phyloP scores from a whole-genome alignment of 177 flowering plant species.

The Vitis hybrid region DNA sequence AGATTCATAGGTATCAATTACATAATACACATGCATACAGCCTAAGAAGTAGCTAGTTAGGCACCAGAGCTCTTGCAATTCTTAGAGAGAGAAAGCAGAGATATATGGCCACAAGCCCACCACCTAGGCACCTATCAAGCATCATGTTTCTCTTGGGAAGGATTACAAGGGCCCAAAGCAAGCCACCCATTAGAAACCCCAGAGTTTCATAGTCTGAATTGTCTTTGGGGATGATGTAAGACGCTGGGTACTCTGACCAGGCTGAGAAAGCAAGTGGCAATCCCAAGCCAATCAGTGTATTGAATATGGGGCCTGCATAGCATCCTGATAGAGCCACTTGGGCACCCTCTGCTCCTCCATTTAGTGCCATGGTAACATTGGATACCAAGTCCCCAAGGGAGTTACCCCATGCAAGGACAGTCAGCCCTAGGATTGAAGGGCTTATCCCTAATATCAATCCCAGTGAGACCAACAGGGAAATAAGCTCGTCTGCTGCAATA shows the following conservation, averaged over 20 bases:
- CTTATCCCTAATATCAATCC: slow-evolving; percentile 60
- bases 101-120: slow-evolving; percentile 55
- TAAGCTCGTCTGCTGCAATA: slow-evolving; percentile 75
- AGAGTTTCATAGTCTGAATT: slow-evolving; percentile 37
- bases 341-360: slow-evolving; percentile 58
- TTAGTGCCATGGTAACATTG: slow-evolving; percentile 63
- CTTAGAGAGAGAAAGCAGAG: slow-evolving; percentile 28
- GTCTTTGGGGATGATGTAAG: slow-evolving; percentile 38
- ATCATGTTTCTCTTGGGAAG: slow-evolving; percentile 46
- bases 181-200: slow-evolving; percentile 43
- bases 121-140: slow-evolving; percentile 47
- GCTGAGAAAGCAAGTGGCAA: slow-evolving; percentile 38
- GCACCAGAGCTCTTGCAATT: no score
- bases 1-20: no score
- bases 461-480: slow-evolving; percentile 62
- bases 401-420: slow-evolving; percentile 96
- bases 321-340: slow-evolving; percentile 83
- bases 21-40: no score
- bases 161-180: slow-evolving; percentile 61
- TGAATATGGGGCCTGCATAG: slow-evolving; percentile 94
- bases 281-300: slow-evolving; percentile 75
- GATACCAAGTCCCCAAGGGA: slow-evolving; percentile 80
- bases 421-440: slow-evolving; percentile 79
- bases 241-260: slow-evolving; percentile 44
- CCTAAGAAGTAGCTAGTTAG: no score